These are phyloP conservation scores for Neltuma alba DNA, from an alignment of 306 rosid genomes.

Conservation along the genomic window DNA sequence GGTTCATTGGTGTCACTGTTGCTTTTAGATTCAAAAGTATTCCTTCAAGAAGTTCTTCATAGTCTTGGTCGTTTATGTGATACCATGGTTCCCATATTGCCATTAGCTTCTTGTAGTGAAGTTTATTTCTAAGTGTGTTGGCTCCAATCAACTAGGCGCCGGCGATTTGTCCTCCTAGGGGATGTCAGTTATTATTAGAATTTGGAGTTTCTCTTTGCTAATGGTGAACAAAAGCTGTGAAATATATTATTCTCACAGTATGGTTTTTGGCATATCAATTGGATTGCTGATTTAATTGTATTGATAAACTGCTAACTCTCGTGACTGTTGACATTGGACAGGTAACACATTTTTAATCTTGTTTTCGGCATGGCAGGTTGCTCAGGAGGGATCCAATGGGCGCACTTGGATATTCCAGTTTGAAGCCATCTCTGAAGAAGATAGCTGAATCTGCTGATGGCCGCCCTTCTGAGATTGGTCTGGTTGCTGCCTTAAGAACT, in stretches of 20 bases:
- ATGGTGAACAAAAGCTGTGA: slow-evolving; percentile 13
- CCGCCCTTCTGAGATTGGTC: slow-evolving; percentile 84
- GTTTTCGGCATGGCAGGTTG: slow-evolving; percentile 52
- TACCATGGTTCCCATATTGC: slow-evolving; percentile 10
- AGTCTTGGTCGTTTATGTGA: slow-evolving; percentile 15
- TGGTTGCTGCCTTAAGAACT: slow-evolving; percentile 83
- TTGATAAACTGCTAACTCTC: slow-evolving; percentile 15
- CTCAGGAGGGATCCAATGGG: slow-evolving; percentile 96
- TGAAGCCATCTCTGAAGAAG: slow-evolving; percentile 69
- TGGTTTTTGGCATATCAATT: not conserved
- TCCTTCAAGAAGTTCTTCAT: slow-evolving; percentile 6
- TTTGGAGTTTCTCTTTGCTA: slow-evolving; percentile 26
- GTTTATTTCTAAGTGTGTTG: slow-evolving; percentile 17
- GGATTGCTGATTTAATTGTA: slow-evolving; percentile 21
- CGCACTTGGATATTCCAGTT: slow-evolving; percentile 86
- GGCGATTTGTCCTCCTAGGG: not conserved
- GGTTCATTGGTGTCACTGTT: slow-evolving; percentile 18
- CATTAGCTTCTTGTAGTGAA: slow-evolving; percentile 20
- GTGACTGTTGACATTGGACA: slow-evolving; percentile 15
- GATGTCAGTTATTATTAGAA: slow-evolving; percentile 6
- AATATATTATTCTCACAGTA: not conserved
- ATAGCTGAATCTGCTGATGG: slow-evolving; percentile 74
- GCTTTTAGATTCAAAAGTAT: slow-evolving; percentile 15
- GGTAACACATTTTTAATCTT: slow-evolving; percentile 17
- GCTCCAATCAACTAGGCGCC: not conserved